These are phyloP conservation scores for Fraxinus sp. DNA, from an alignment of 305 asterid genomes.

Conservation along the genomic window DNA sequence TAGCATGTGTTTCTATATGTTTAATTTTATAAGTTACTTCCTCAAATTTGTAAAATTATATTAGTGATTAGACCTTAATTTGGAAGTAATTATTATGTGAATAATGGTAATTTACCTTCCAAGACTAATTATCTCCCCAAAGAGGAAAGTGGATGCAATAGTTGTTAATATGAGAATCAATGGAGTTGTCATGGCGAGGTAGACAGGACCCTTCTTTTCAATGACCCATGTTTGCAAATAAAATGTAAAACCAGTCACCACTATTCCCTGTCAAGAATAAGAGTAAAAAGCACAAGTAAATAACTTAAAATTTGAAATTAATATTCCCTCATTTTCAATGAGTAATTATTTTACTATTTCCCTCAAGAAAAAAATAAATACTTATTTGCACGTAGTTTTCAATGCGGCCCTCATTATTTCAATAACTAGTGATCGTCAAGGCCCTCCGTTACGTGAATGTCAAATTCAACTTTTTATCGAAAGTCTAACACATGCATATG, in stretches of 20 bases:
- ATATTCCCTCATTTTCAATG: slow-evolving; percentile 52
- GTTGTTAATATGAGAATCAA: slow-evolving; percentile 62
- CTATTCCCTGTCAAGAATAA: slow-evolving; percentile 54
- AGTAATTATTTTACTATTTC: slow-evolving; percentile 33
- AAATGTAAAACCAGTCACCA: slow-evolving; percentile 78
- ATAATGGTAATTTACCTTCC: slow-evolving; percentile 56
- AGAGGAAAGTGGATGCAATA: slow-evolving; percentile 56
- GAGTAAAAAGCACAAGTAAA: not conserved
- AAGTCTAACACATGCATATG: not conserved
- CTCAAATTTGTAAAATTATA: too few species aligned
- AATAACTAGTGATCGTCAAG: not conserved
- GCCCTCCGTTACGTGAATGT: not conserved
- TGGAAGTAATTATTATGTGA: not conserved
- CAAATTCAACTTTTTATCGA: not conserved
- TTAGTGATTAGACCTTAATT: not conserved
- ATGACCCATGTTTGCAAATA: slow-evolving; percentile 87
- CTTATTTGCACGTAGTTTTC: not conserved
- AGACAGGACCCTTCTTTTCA: slow-evolving; percentile 93
- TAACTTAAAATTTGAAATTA: slow-evolving; percentile 2
- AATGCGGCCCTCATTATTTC: not conserved
- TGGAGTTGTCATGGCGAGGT: slow-evolving; percentile 77
- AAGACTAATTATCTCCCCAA: slow-evolving; percentile 73
- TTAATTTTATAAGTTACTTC: not conserved
- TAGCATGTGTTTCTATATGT: not conserved
- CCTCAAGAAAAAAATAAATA: not conserved